These are phyloP conservation scores for Mortierella sp. DNA, from an alignment of 371 early-diverging fungal genomes.

Conservation along the genomic window DNA sequence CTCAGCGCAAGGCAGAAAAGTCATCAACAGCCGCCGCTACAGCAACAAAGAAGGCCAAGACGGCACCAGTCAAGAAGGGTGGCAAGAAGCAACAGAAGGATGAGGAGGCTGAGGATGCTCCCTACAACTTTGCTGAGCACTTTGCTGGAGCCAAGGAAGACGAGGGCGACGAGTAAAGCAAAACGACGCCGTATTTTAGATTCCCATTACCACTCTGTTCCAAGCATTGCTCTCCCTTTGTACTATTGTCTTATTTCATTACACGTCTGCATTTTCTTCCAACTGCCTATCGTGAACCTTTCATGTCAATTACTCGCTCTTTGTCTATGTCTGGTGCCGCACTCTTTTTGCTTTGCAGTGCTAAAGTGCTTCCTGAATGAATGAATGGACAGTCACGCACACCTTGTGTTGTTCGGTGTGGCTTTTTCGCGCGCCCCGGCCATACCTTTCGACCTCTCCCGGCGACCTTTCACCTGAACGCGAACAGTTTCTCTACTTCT, in stretches of 20 bases:
- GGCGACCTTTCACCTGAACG: background rate
- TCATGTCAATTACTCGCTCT: background rate
- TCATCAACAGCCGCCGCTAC: slow-evolving; percentile 19
- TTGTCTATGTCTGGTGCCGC: too few species aligned
- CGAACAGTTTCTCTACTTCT: background rate
- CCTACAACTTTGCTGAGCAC: slow-evolving; percentile 54
- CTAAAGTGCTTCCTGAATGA: background rate
- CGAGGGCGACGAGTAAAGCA: slow-evolving; percentile 25
- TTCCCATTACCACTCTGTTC: slow-evolving; percentile 13
- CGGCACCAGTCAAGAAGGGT: slow-evolving; percentile 31
- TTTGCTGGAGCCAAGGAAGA: slow-evolving; percentile 22
- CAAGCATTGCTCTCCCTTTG: background rate
- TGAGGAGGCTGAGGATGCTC: slow-evolving; percentile 37
- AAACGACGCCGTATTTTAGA: slow-evolving; percentile 10
- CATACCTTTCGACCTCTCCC: background rate
- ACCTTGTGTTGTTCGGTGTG: background rate
- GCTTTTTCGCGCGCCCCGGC: background rate
- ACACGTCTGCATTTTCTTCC: slow-evolving; percentile 8
- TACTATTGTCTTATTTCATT: slow-evolving; percentile 11
- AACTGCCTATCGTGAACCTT: background rate
- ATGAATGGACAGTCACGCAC: background rate
- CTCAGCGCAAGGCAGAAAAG: slow-evolving; percentile 35
- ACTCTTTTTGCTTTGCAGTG: background rate
- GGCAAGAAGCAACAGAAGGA: slow-evolving; percentile 19
- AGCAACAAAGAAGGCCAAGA: slow-evolving; percentile 47